Percentiles rank a stretch among this genome's conserved stretches.
Conservation (phyloP, 768 basidiomycete species). For the Megacollybia marginata region DNA sequence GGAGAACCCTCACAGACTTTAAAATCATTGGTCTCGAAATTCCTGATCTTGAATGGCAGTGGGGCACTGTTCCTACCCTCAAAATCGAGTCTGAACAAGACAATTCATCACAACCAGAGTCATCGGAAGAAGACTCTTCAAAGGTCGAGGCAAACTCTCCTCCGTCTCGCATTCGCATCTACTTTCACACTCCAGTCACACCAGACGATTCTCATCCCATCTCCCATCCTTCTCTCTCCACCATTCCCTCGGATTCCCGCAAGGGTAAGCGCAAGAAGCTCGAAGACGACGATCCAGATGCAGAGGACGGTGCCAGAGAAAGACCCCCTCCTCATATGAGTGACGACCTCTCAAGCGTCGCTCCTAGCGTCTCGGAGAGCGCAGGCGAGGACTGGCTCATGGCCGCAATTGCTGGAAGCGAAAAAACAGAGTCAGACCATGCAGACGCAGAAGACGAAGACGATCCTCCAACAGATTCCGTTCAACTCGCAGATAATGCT, state of each 20-base stretch:
- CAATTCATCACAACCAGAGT: neutral
- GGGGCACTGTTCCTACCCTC: slow-evolving; percentile 56
- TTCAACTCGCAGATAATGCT: slow-evolving; percentile 19
- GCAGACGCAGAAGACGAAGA: slow-evolving; percentile 34
- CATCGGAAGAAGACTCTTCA: neutral
- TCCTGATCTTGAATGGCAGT: slow-evolving; percentile 76
- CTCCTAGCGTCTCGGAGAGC: slow-evolving; percentile 65
- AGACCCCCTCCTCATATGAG: slow-evolving; percentile 57
- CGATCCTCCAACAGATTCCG: slow-evolving; percentile 15
- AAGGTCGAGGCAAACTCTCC: slow-evolving; percentile 16
- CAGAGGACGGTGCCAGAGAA: slow-evolving; percentile 62
- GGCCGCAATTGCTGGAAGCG: slow-evolving; percentile 77
- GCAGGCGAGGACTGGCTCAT: slow-evolving; percentile 85
- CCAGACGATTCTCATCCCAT: slow-evolving; percentile 75
- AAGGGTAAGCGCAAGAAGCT: slow-evolving; percentile 86
- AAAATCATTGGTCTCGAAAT: slow-evolving; percentile 91
- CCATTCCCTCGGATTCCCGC: slow-evolving; percentile 49
- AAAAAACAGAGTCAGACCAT: slow-evolving; percentile 36
- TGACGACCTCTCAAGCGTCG: slow-evolving; percentile 52
- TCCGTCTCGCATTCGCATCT: slow-evolving; percentile 80
- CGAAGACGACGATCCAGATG: slow-evolving; percentile 81
- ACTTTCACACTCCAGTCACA: slow-evolving; percentile 86
- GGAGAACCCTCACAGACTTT: slow-evolving; percentile 95
- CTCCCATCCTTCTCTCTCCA: slow-evolving; percentile 48
- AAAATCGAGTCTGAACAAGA: slow-evolving; percentile 4